Conservation (phyloP, 169 alveolate species). For the Eimeria tenella region DNA sequence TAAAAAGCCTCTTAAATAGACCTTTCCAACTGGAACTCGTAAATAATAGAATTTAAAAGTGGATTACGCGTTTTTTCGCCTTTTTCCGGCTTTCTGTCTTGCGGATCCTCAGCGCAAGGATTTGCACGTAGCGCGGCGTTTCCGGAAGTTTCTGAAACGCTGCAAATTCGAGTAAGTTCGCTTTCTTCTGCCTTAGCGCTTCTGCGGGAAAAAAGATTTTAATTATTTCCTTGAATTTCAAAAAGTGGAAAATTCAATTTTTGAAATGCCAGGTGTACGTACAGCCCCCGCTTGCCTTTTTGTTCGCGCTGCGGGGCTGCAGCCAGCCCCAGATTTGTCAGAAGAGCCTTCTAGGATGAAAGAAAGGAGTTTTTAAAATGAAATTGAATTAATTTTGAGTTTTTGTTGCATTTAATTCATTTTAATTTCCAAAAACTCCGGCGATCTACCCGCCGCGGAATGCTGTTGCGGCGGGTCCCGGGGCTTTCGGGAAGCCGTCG, state of each 20-base stretch:
- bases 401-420: background rate
- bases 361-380: background rate
- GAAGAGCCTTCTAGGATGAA: background rate
- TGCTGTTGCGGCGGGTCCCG: background rate
- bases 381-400: background rate
- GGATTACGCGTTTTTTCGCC: too few relatives aligned
- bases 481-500: background rate
- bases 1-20: too few relatives aligned
- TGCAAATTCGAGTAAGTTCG: too few relatives aligned
- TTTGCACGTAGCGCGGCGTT: too few relatives aligned
- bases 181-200: background rate
- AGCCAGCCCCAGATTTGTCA: background rate
- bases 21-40: too few relatives aligned
- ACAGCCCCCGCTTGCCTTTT: background rate
- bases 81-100: too few relatives aligned
- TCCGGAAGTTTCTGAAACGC: too few relatives aligned
- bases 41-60: too few relatives aligned
- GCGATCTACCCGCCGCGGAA: background rate
- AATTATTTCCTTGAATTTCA: background rate
- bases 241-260: too few relatives aligned
- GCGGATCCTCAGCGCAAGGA: too few relatives aligned
- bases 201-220: background rate
- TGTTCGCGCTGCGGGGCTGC: conserved; percentile 5
- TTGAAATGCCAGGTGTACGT: background rate
- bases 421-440: too few relatives aligned